phyloP scores from a whole-genome alignment of 805 yeast species.

The Millerozyma acaciae region DNA sequence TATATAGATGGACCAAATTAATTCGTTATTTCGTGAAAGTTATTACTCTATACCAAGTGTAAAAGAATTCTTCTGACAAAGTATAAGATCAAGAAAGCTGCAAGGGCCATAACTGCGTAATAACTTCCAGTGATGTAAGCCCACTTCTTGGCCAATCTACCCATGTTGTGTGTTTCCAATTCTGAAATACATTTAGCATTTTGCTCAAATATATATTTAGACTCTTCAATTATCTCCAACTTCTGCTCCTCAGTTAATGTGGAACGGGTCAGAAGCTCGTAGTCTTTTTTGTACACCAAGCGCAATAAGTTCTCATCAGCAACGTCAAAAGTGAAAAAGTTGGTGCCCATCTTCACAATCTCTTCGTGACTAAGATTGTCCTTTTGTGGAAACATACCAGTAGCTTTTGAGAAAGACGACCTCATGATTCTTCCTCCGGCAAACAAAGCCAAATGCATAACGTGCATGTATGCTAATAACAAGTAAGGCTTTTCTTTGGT shows the following conservation, averaged over 20 bases:
- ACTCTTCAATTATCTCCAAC: conserved; percentile 62
- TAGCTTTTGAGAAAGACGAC: conserved; percentile 59
- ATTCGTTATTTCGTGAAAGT: background rate
- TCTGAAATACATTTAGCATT: conserved; percentile 60
- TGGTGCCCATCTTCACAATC: conserved; percentile 58
- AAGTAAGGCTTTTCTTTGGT: conserved; percentile 64
- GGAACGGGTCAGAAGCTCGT: conserved; percentile 72
- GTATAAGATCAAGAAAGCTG: conserved; percentile 28
- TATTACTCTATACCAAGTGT: conserved; percentile 9
- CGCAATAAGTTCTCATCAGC: conserved; percentile 66
- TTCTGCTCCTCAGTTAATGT: conserved; percentile 69
- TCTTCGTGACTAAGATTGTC: conserved; percentile 64
- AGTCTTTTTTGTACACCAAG: conserved; percentile 65
- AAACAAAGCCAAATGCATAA: conserved; percentile 77
- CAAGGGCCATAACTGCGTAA: conserved; percentile 35
- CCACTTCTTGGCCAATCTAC: conserved; percentile 51
- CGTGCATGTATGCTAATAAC: conserved; percentile 78
- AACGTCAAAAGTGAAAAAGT: conserved; percentile 67
- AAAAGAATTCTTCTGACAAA: conserved; percentile 30
- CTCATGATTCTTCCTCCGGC: conserved; percentile 81
- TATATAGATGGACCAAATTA: too few species aligned
- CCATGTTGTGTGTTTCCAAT: conserved; percentile 61
- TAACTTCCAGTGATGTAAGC: conserved; percentile 56
- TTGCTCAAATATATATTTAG: conserved; percentile 61
- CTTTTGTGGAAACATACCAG: conserved; percentile 73